A percentile compares a stretch with the other conserved stretches of the same genome.
Evolutionary conservation across 805 yeast species (phyloP).

Genomic region (Pichia gijzeniarum): DNA sequence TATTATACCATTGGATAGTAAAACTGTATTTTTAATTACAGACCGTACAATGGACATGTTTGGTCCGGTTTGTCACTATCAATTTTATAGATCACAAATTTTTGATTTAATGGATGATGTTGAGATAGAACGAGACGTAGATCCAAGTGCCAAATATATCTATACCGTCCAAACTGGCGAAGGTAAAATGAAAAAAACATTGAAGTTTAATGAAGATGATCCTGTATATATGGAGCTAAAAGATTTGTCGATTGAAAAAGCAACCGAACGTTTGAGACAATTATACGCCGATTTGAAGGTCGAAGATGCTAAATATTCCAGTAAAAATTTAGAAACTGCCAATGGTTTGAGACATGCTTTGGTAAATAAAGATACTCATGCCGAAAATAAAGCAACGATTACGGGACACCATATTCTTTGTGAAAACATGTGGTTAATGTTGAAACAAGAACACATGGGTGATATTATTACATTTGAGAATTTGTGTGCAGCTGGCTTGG

Average conservation of each 20-base stretch:
- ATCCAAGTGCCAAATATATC: constrained; percentile 22
- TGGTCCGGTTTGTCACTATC: constrained; percentile 84
- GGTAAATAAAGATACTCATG: constrained; percentile 23
- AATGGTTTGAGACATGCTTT: constrained; percentile 27
- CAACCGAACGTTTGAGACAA: constrained; percentile 16
- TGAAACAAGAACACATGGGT: constrained; percentile 30
- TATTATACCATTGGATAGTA: constrained; percentile 45
- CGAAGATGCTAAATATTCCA: constrained; percentile 20
- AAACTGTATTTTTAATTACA: constrained; percentile 62
- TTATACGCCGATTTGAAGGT: constrained; percentile 20
- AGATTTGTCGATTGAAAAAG: constrained; percentile 24
- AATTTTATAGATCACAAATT: constrained; percentile 87
- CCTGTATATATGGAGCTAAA: constrained; percentile 22
- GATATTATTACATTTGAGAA: constrained; percentile 85
- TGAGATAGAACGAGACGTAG: constrained; percentile 21
- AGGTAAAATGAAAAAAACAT: constrained; percentile 21
- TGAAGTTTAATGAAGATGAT: constrained; percentile 24
- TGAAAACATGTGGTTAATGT: constrained; percentile 56
- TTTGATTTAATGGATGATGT: constrained; percentile 50
- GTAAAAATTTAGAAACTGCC: constrained; percentile 21
- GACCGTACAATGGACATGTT: constrained; percentile 81
- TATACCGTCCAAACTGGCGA: constrained; percentile 25
- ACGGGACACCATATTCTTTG: constrained; percentile 30
- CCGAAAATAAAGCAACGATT: constrained; percentile 19
- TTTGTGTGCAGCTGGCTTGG: constrained; percentile 62